Percentiles rank a stretch among this genome's conserved stretches.
These are phyloP conservation scores for Cryptococcus sp. DNA, from an alignment of 1,284 basidiomycete genomes.

Conservation along the genomic window DNA sequence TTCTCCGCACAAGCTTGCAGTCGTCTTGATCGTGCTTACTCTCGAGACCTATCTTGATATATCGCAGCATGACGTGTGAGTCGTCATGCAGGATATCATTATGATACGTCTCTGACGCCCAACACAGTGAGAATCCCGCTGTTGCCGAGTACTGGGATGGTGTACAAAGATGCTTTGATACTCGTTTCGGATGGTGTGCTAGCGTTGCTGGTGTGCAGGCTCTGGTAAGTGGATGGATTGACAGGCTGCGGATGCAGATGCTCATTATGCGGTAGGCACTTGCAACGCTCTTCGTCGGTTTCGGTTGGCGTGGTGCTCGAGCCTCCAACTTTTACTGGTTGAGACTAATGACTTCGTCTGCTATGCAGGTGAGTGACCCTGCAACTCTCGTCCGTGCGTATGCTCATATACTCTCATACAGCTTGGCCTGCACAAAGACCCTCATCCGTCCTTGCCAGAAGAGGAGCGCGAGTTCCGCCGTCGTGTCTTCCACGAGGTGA, in stretches of 20 bases:
- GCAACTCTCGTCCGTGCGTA: neutral
- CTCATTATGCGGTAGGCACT: slow-evolving; percentile 17
- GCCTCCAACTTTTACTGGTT: slow-evolving; percentile 48
- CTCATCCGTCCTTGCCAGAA: slow-evolving; percentile 38
- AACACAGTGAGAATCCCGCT: slow-evolving; percentile 26
- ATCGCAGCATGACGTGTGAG: slow-evolving; percentile 19
- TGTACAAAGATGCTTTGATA: slow-evolving; percentile 45
- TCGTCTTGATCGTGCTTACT: slow-evolving; percentile 45
- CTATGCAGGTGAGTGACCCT: slow-evolving; percentile 30
- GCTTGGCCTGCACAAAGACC: slow-evolving; percentile 47
- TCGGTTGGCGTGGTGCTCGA: slow-evolving; percentile 43
- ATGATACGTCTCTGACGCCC: neutral
- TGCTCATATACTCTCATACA: slow-evolving; percentile 1
- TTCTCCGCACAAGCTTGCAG: slow-evolving; percentile 48
- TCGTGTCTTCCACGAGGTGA: slow-evolving; percentile 44
- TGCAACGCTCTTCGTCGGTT: slow-evolving; percentile 42
- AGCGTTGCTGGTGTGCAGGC: slow-evolving; percentile 47
- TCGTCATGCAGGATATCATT: neutral
- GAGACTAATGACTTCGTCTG: slow-evolving; percentile 42
- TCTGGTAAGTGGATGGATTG: slow-evolving; percentile 18
- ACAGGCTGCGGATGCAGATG: neutral
- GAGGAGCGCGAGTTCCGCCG: slow-evolving; percentile 43
- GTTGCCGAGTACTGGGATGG: slow-evolving; percentile 45
- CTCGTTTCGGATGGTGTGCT: slow-evolving; percentile 45
- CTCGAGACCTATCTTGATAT: slow-evolving; percentile 45